A percentile compares a stretch with the other conserved stretches of the same genome.
Conservation (phyloP, 1,284 basidiomycete species). For the Pulveroboletus sp. region DNA sequence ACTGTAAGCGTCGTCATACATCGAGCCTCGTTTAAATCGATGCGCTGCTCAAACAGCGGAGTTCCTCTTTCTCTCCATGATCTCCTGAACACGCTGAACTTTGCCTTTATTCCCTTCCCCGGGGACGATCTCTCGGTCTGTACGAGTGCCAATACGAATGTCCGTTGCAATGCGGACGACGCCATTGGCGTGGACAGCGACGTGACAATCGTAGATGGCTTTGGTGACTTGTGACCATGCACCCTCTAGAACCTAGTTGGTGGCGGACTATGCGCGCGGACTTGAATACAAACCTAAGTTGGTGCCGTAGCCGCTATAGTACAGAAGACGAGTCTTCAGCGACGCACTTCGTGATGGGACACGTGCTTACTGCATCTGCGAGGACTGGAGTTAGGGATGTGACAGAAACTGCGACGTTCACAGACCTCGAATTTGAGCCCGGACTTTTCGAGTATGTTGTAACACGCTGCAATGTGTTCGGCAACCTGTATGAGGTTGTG, state of each 20-base stretch:
- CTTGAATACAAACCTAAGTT: constrained; percentile 63
- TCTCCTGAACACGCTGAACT: constrained; percentile 76
- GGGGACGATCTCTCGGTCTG: constrained; percentile 62
- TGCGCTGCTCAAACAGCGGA: neutral
- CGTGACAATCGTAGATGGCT: constrained; percentile 86
- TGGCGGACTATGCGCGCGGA: neutral
- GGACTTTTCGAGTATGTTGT: constrained; percentile 76
- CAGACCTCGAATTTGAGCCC: constrained; percentile 80
- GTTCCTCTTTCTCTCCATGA: constrained; percentile 51
- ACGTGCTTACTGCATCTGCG: constrained; percentile 69
- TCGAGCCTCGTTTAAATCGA: neutral
- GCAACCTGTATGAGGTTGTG: constrained; percentile 49
- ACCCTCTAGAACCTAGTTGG: constrained; percentile 55
- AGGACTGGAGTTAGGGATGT: constrained; percentile 1
- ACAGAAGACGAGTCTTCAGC: constrained; percentile 13
- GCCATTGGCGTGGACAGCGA: constrained; percentile 80
- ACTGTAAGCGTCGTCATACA: neutral
- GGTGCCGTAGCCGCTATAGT: constrained; percentile 91
- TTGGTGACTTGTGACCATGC: constrained; percentile 81
- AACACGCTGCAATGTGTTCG: constrained; percentile 76
- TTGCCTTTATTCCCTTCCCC: constrained; percentile 80
- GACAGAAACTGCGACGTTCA: constrained; percentile 1
- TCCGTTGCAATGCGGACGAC: constrained; percentile 80
- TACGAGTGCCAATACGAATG: constrained; percentile 88
- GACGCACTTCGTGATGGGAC: constrained; percentile 12